Percentiles rank a stretch among this genome's conserved stretches.
These are phyloP conservation scores for Acanthamoeba triangularis DNA, from an alignment of 208 protist genomes.

Conservation along the genomic window DNA sequence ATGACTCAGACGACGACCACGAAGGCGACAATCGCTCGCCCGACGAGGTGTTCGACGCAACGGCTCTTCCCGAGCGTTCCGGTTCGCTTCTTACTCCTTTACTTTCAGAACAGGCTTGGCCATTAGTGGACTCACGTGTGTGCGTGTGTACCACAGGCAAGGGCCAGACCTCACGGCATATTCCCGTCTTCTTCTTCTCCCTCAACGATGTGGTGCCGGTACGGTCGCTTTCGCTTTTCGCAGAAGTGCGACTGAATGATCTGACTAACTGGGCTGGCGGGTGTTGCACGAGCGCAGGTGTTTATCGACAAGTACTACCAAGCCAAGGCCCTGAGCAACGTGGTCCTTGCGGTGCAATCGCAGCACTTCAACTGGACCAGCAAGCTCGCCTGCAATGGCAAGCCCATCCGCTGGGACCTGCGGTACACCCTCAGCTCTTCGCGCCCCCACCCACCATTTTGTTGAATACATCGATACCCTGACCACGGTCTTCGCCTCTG, in stretches of 20 bases:
- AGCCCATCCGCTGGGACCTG: slow-evolving; percentile 62
- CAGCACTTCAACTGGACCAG: slow-evolving; percentile 12
- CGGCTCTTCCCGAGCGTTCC: neutral
- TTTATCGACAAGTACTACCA: slow-evolving; percentile 75
- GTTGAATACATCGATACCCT: too few relatives aligned
- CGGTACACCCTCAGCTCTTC: neutral
- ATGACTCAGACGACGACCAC: neutral
- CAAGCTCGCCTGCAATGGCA: slow-evolving; percentile 28
- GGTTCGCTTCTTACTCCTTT: neutral
- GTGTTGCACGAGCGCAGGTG: neutral
- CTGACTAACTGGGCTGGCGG: too few relatives aligned
- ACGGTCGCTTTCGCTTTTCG: neutral
- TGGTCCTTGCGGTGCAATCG: slow-evolving; percentile 17
- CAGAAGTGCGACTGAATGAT: too few relatives aligned
- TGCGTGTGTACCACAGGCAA: neutral
- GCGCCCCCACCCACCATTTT: neutral
- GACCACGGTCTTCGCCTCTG: neutral
- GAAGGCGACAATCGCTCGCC: neutral
- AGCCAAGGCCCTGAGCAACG: slow-evolving; percentile 41
- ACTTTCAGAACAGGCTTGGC: too few relatives aligned
- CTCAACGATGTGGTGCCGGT: slow-evolving; percentile 35
- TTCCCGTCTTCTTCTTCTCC: slow-evolving; percentile 60
- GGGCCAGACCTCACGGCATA: neutral
- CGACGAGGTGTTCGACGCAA: too few relatives aligned
- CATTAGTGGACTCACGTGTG: too few relatives aligned